Conservation (phyloP, 768 basidiomycete species). For the Panaeolus papilionaceus region DNA sequence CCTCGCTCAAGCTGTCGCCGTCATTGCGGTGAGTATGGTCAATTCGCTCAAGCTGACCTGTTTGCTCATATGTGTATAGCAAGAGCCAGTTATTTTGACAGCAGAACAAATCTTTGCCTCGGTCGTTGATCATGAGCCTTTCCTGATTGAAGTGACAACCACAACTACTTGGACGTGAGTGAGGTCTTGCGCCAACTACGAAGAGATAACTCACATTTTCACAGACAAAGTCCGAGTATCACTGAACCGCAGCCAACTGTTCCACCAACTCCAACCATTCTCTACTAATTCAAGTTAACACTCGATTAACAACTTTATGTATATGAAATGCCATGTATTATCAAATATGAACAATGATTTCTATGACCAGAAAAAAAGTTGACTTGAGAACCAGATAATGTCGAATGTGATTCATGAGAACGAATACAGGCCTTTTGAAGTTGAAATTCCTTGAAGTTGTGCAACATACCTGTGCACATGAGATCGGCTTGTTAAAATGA, state of each 20-base stretch:
- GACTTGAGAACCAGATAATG: too few species aligned
- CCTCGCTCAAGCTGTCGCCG: neutral
- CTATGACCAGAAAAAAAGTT: neutral
- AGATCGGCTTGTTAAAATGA: too few species aligned
- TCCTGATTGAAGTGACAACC: constrained; percentile 30
- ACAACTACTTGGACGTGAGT: constrained; percentile 35
- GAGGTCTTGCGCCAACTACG: neutral
- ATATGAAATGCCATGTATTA: neutral
- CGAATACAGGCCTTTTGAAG: too few species aligned
- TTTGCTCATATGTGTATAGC: neutral
- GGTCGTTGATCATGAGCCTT: constrained; percentile 29
- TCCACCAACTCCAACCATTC: constrained; percentile 16
- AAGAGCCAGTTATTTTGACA: constrained; percentile 25
- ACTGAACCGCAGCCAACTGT: constrained; percentile 20
- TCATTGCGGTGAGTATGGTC: constrained; percentile 9
- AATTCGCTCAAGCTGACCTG: neutral
- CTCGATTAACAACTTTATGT: neutral
- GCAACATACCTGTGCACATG: too few species aligned
- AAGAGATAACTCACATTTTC: constrained; percentile 4
- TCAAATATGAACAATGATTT: neutral
- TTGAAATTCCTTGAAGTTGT: too few species aligned
- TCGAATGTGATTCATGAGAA: too few species aligned
- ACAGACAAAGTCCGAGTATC: constrained; percentile 29
- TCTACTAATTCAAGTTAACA: constrained; percentile 1
- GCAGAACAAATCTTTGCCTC: constrained; percentile 29